Conservation (phyloP, 2,329 filamentous ascomycete genomes). For the Sclerotinia trifoliorum region DNA sequence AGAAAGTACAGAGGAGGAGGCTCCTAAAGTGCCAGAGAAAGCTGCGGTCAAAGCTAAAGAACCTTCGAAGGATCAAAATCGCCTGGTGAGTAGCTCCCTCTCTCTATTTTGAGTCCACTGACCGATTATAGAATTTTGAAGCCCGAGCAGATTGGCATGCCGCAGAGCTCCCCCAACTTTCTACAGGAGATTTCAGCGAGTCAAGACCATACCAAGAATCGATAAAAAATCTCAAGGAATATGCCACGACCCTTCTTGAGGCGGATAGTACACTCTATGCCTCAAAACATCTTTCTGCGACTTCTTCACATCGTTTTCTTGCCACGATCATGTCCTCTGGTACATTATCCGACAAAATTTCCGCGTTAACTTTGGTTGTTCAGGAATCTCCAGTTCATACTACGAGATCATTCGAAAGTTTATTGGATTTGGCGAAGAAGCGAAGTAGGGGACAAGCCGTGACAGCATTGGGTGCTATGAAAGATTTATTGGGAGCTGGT, state of each 20-base stretch:
- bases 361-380: conserved; percentile 86
- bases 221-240: conserved; percentile 60
- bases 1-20: conserved; percentile 40
- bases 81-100: conserved; percentile 37
- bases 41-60: conserved; percentile 19
- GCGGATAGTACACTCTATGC: conserved; percentile 75
- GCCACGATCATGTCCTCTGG: conserved; percentile 95
- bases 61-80: conserved; percentile 35
- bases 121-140: conserved; percentile 50
- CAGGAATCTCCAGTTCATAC: conserved; percentile 97
- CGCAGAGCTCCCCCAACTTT: conserved; percentile 53
- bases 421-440: conserved; percentile 83
- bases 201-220: conserved; percentile 50
- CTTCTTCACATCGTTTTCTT: conserved; percentile 92
- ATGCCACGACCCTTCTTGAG: conserved; percentile 74
- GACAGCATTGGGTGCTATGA: conserved; percentile 86
- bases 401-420: conserved; percentile 79
- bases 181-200: conserved; percentile 46
- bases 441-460: conserved; percentile 91
- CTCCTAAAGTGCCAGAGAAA: conserved; percentile 34
- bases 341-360: conserved; percentile 95
- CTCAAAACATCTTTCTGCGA: conserved; percentile 67
- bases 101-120: conserved; percentile 31
- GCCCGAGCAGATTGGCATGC: conserved; percentile 69
- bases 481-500: conserved; percentile 90